A percentile compares a stretch with the other conserved stretches of the same genome.
Evolutionary conservation across 805 yeast species (phyloP).

Genomic region (Ogataea sp.): DNA sequence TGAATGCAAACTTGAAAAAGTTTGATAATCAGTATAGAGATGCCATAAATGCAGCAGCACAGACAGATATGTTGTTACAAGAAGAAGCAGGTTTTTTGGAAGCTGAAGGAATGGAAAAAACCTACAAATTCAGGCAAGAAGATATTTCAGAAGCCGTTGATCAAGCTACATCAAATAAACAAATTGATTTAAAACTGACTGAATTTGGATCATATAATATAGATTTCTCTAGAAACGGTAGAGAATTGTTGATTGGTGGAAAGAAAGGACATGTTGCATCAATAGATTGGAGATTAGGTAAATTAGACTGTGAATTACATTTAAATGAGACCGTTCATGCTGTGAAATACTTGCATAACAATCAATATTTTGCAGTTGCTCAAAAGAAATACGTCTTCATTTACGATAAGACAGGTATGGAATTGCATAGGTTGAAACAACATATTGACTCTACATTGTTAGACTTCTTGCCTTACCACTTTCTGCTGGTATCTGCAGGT

Average conservation of each 20-base stretch:
- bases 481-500: conserved; percentile 79
- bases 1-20: conserved; percentile 58
- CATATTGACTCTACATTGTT: conserved; percentile 79
- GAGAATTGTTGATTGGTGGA: conserved; percentile 79
- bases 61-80: conserved; percentile 75
- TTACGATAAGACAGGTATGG: conserved; percentile 86
- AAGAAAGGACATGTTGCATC: conserved; percentile 91
- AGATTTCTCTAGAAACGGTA: conserved; percentile 83
- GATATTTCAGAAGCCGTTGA: conserved; percentile 77
- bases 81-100: conserved; percentile 85
- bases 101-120: conserved; percentile 93
- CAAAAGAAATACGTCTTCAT: conserved; percentile 92
- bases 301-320: conserved; percentile 70
- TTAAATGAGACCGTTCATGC: conserved; percentile 86
- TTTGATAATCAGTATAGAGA: conserved; percentile 66
- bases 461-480: conserved; percentile 91
- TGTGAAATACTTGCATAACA: conserved; percentile 84
- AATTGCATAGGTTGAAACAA: conserved; percentile 83
- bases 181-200: conserved; percentile 60
- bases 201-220: conserved; percentile 82
- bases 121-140: conserved; percentile 74
- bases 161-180: conserved; percentile 62
- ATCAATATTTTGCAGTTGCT: conserved; percentile 93
- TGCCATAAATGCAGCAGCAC: conserved; percentile 77
- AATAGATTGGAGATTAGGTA: conserved; percentile 91